These are phyloP conservation scores for Calocybe gambosa DNA, from an alignment of 1,284 basidiomycete species.

Conservation along the genomic window DNA sequence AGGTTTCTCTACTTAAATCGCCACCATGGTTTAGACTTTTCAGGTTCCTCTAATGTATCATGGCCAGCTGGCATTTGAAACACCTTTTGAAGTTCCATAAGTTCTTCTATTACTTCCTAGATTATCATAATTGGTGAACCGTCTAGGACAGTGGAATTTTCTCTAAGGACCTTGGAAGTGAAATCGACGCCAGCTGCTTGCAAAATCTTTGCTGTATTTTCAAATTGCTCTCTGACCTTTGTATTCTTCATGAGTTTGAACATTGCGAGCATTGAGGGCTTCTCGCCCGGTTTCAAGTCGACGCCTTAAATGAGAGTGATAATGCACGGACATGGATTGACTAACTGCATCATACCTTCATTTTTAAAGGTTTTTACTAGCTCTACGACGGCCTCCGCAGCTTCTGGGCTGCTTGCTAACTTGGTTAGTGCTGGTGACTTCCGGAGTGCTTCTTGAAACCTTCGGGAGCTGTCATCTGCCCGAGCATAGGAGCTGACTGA, in stretches of 20 bases:
- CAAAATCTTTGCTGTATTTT: conserved; percentile 44
- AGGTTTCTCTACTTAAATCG: background rate
- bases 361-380: conserved; percentile 35
- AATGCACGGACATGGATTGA: background rate
- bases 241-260: conserved; percentile 46
- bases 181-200: conserved; percentile 56
- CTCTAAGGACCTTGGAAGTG: conserved; percentile 26
- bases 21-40: background rate
- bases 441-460: conserved; percentile 24
- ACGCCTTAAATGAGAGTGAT: conserved; percentile 33
- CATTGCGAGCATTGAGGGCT: conserved; percentile 46
- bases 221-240: conserved; percentile 44
- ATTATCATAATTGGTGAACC: background rate
- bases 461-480: conserved; percentile 38
- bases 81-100: conserved; percentile 21
- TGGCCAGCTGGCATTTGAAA: conserved; percentile 4
- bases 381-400: conserved; percentile 5
- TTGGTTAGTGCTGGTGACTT: background rate
- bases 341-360: conserved; percentile 35
- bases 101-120: conserved; percentile 26
- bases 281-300: conserved; percentile 34
- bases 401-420: background rate
- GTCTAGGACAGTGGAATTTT: background rate
- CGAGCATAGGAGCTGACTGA: conserved; percentile 25
- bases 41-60: conserved; percentile 6